These are phyloP conservation scores for Xerocomus cyaneibrunnescens DNA, from an alignment of 1,284 basidiomycete genomes.

Conservation along the genomic window DNA sequence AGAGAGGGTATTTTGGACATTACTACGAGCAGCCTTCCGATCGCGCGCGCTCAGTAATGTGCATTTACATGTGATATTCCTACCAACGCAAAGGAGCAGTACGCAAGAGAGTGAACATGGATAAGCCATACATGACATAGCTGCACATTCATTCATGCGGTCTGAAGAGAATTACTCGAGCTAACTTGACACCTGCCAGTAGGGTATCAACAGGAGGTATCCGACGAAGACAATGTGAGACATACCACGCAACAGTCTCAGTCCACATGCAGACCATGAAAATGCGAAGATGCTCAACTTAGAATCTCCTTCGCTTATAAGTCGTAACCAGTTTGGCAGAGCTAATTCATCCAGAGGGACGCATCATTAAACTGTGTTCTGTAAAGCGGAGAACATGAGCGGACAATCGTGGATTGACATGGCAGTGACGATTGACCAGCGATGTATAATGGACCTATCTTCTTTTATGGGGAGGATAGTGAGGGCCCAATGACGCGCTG, in stretches of 20 bases:
- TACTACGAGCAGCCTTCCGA: background rate
- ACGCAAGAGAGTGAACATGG: background rate
- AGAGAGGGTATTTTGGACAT: background rate
- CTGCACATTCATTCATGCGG: background rate
- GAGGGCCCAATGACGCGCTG: no score
- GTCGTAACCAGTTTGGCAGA: no score
- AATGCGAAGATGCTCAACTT: no score
- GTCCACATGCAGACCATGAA: slow-evolving; percentile 4
- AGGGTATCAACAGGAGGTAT: background rate
- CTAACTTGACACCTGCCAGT: background rate
- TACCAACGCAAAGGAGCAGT: background rate
- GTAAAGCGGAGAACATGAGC: no score
- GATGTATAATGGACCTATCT: no score
- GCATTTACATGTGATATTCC: background rate
- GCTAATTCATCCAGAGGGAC: no score
- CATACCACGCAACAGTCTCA: slow-evolving; percentile 2
- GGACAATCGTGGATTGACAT: no score
- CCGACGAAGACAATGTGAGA: background rate
- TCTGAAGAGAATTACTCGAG: no score
- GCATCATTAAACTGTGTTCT: no score
- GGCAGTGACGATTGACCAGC: no score
- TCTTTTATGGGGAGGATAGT: no score
- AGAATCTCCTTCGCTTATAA: no score
- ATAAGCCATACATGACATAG: background rate
- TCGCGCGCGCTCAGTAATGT: background rate